A percentile compares a stretch with the other conserved stretches of the same genome.
Evolutionary conservation across 208 protist genomes (phyloP).

Genomic region (Tritrichomonas musculus): DNA sequence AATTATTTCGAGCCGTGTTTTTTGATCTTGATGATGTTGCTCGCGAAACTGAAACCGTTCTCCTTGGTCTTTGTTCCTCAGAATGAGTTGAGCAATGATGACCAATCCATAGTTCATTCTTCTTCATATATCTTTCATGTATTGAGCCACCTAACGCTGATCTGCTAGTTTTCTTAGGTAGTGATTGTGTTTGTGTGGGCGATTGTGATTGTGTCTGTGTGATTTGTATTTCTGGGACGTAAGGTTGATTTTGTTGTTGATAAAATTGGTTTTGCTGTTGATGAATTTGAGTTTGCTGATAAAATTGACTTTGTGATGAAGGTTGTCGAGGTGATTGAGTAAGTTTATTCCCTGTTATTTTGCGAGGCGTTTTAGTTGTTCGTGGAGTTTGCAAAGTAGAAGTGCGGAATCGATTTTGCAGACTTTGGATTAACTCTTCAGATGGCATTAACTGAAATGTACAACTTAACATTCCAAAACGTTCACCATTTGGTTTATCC

Average conservation of each 20-base stretch:
- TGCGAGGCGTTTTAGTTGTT: not conserved
- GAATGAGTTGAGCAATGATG: not conserved
- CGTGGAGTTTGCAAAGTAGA: not conserved
- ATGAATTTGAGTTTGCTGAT: not conserved
- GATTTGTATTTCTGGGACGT: not conserved
- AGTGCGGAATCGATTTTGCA: not conserved
- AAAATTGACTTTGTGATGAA: not conserved
- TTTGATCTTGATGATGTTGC: not conserved
- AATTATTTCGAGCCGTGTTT: not conserved
- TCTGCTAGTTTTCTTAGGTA: not conserved
- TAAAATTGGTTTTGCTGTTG: not conserved
- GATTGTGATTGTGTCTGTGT: not conserved
- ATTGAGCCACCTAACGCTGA: not conserved
- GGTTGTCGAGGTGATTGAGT: not conserved
- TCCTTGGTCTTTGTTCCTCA: not conserved
- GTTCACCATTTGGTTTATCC: not conserved
- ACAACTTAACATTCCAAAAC: not conserved
- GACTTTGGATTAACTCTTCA: not conserved
- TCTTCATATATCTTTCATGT: conserved; percentile 16
- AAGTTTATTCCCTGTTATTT: not conserved
- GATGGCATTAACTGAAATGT: not conserved
- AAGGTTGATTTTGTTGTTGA: not conserved
- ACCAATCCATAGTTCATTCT: not conserved
- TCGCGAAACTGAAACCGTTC: too few species aligned
- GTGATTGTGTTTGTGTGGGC: not conserved